Evolutionary conservation across 345 rosid genomes (phyloP), one percentile per base, ranked within the genome.

Genomic region (Odontarrhena argentea): DNA sequence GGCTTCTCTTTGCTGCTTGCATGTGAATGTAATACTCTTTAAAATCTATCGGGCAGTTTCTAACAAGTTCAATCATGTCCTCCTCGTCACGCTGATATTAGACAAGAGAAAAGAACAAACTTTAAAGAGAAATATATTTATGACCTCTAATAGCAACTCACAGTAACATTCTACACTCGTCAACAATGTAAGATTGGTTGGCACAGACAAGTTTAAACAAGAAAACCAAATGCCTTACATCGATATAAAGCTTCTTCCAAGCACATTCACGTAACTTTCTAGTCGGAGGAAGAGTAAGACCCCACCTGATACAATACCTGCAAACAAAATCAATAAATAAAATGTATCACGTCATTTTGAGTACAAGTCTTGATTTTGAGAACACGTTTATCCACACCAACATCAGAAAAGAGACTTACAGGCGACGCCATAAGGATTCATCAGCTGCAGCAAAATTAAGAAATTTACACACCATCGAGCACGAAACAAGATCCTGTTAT

Each of bases 1-100:
- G 96, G 76, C 96, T 86, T 81, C 97, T 83, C 81, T 90, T 90
- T 58, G 97, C 88, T 42, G 88, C 88, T 75, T 93, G 93, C 97
- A 93, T 93, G 76, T 93, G 98, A 43, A 90, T 74, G 74, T 89
- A 90, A 68, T 90, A 93, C 78, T 84, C 92, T 65, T 88, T 92
- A 63, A 87, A 93, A 77, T 93, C 96, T 13, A 84, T 47, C 13
- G 80, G 82, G 76, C 97, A 89, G 65, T 76, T 87, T 67, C 89
- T 84, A 37, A 93, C 88, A 63, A 93, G 87, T 70, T 85, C 83
- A 30, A 66, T 67, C 89, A 87, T 79, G 80, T 93, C 98, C 78
- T 87, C 86, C 76, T 85, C 87, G 30, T 93, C 98, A 25, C 96
- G 94, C 98, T 90, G 81, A 72, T 74, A 65, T 63, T 55, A 9